phyloP scores from a whole-genome alignment of 1,284 basidiomycete genomes.

The Coniferiporia sulphurascens region DNA sequence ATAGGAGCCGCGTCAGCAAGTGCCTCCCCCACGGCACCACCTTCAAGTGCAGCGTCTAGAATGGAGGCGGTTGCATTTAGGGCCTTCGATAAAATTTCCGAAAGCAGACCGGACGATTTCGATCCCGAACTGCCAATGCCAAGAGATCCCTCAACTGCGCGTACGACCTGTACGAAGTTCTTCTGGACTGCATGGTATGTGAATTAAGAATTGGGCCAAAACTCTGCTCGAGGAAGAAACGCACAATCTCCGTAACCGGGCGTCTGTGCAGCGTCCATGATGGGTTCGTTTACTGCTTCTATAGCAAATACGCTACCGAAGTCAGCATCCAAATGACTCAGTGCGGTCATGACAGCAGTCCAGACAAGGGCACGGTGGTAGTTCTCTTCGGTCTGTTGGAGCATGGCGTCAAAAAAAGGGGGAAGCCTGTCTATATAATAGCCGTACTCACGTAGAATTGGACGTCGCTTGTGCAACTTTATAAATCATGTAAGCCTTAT shows the following conservation, averaged over 20 bases:
- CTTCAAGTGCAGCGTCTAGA: conserved; percentile 13
- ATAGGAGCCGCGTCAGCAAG: conserved; percentile 47
- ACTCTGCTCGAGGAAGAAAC: conserved; percentile 17
- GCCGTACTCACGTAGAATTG: conserved; percentile 62
- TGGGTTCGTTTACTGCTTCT: conserved; percentile 72
- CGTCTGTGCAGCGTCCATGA: conserved; percentile 59
- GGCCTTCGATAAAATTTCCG: conserved; percentile 18
- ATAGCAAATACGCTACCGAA: conserved; percentile 67
- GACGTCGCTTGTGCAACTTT: conserved; percentile 59
- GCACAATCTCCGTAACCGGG: conserved; percentile 65
- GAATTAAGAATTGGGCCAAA: background rate
- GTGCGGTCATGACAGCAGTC: conserved; percentile 70
- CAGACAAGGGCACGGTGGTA: conserved; percentile 72
- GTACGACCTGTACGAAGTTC: conserved; percentile 63
- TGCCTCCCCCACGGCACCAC: conserved; percentile 41
- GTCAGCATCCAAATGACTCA: conserved; percentile 62
- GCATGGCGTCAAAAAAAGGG: background rate
- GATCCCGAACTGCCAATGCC: conserved; percentile 38
- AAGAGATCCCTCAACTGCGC: conserved; percentile 56
- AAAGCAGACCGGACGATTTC: conserved; percentile 1
- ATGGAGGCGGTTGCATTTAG: conserved; percentile 15
- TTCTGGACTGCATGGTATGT: conserved; percentile 49
- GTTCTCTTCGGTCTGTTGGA: conserved; percentile 54
- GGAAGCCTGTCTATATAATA: background rate
- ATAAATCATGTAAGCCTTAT: conserved; percentile 3